phyloP scores from a whole-genome alignment of 1,139 yeast species.

The Arxiozyma bovina region DNA sequence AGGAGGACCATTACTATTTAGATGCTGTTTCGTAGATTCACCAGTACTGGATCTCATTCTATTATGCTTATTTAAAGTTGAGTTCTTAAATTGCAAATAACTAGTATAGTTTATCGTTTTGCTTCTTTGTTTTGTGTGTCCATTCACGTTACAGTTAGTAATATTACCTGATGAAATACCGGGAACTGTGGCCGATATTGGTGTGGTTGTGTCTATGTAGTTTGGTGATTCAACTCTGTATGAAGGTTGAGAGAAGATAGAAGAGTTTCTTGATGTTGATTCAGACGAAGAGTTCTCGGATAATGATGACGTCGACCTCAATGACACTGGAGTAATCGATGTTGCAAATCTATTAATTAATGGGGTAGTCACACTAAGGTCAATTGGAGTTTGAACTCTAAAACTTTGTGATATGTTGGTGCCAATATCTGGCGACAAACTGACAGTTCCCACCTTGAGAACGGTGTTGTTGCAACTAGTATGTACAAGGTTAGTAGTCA shows the following conservation, averaged over 20 bases:
- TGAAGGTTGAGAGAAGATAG: conserved; percentile 8
- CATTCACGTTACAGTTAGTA: neutral
- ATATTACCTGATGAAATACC: conserved; percentile 1
- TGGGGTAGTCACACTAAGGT: neutral
- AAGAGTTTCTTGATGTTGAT: conserved; percentile 5
- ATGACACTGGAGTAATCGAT: conserved; percentile 1
- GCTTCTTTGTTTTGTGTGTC: neutral
- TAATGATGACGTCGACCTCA: conserved; percentile 5
- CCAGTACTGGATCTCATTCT: neutral
- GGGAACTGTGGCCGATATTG: conserved; percentile 7
- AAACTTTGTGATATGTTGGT: neutral
- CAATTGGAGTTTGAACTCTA: conserved; percentile 3
- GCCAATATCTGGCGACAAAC: neutral
- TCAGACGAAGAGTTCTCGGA: conserved; percentile 5
- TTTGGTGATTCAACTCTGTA: conserved; percentile 9
- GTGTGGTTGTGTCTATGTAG: conserved; percentile 9
- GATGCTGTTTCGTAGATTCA: neutral
- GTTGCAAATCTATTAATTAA: neutral
- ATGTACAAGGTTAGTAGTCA: neutral
- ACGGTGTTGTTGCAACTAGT: neutral
- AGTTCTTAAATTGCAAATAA: conserved; percentile 1
- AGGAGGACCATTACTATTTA: conserved; percentile 3
- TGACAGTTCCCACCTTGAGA: neutral
- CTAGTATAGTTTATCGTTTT: conserved; percentile 1
- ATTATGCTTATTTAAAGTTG: neutral